These are phyloP conservation scores for Mangifera indica DNA, from an alignment of 345 rosid genomes.

Conservation along the genomic window DNA sequence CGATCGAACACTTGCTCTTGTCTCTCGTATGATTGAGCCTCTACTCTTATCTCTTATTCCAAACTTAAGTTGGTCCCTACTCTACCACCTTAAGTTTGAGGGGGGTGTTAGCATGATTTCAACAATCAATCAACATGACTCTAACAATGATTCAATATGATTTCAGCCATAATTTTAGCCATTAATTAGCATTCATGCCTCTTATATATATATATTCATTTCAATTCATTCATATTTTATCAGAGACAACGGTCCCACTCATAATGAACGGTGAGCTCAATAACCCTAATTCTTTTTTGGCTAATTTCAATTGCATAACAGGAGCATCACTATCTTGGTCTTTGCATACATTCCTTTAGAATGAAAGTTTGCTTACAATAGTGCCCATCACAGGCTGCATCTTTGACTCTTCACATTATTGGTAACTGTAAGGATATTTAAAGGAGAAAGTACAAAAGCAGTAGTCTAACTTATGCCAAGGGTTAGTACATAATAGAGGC, in stretches of 20 bases:
- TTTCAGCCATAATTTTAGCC: too few species aligned
- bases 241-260: constrained; percentile 24
- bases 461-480: neutral
- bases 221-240: too few species aligned
- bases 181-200: too few species aligned
- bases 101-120: too few species aligned
- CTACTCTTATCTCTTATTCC: too few species aligned
- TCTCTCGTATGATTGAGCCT: too few species aligned
- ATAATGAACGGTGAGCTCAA: constrained; percentile 49
- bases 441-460: neutral
- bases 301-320: neutral
- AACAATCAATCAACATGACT: too few species aligned
- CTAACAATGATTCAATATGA: too few species aligned
- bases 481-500: neutral
- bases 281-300: neutral
- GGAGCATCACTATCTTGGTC: neutral
- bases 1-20: too few species aligned
- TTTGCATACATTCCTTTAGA: neutral
- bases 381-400: neutral
- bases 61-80: too few species aligned
- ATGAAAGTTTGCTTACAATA: neutral
- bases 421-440: neutral
- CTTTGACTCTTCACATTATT: neutral
- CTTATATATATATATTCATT: too few species aligned
- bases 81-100: too few species aligned